These are phyloP conservation scores for Rhazya stricta DNA, from an alignment of 257 asterid species.

Conservation along the genomic window DNA sequence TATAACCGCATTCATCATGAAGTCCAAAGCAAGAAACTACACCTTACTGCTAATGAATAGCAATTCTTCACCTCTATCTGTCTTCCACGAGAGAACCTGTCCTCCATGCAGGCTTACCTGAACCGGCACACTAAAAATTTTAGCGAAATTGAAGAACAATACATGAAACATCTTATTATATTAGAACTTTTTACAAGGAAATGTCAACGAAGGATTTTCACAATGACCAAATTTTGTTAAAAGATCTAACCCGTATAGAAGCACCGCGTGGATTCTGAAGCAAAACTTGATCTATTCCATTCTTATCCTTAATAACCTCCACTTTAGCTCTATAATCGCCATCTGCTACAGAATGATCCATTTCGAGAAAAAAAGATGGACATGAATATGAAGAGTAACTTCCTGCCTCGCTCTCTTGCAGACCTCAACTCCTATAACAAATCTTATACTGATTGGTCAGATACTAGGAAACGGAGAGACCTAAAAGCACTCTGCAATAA, in stretches of 20 bases:
- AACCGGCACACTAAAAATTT: slow-evolving; percentile 4
- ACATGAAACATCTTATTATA: background rate
- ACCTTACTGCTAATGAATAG: slow-evolving; percentile 78
- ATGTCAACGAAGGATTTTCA: background rate
- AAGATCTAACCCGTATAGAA: slow-evolving; percentile 54
- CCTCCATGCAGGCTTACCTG: slow-evolving; percentile 94
- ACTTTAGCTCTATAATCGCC: slow-evolving; percentile 37
- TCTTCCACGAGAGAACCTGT: slow-evolving; percentile 92
- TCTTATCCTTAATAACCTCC: slow-evolving; percentile 53
- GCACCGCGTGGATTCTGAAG: slow-evolving; percentile 70
- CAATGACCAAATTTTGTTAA: background rate
- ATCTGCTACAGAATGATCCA: slow-evolving; percentile 52
- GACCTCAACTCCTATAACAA: background rate
- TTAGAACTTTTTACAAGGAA: background rate
- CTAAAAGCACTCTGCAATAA: slow-evolving; percentile 26
- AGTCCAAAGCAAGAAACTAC: background rate
- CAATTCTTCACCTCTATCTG: slow-evolving; percentile 61
- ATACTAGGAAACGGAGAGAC: slow-evolving; percentile 10
- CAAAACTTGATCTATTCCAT: slow-evolving; percentile 54
- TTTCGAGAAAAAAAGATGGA: slow-evolving; percentile 34
- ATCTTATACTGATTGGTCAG: slow-evolving; percentile 5
- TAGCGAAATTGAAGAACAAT: background rate
- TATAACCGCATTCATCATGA: background rate
- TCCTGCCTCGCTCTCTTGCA: slow-evolving; percentile 15
- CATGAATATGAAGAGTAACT: slow-evolving; percentile 19